phyloP scores from a whole-genome alignment of 108 stramenopile species.

The Cyclotella sp. region DNA sequence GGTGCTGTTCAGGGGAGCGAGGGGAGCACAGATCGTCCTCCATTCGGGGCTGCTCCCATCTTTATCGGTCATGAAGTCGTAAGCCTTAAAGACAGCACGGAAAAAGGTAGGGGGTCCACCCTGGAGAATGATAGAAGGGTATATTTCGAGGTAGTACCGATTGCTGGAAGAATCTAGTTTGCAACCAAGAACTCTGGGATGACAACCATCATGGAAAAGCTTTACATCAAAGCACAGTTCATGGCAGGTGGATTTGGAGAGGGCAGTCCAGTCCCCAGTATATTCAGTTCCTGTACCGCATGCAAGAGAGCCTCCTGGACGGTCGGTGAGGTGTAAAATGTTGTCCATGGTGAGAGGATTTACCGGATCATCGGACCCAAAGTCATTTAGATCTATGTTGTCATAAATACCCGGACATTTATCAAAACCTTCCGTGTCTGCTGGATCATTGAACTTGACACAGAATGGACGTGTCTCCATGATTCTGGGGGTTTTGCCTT shows the following conservation, averaged over 20 bases:
- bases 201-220: not conserved
- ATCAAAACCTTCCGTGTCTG: not conserved
- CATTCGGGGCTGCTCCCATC: constrained; percentile 3
- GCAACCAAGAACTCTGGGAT: not conserved
- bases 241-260: not conserved
- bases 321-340: not conserved
- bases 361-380: not conserved
- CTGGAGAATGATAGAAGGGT: not conserved
- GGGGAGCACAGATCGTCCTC: constrained; percentile 6
- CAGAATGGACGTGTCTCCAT: not conserved
- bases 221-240: constrained; percentile 10
- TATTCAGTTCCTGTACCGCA: not conserved
- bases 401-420: not conserved
- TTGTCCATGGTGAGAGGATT: constrained; percentile 1
- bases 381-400: not conserved
- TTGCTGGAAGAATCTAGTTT: not conserved
- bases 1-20: not conserved
- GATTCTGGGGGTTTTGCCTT: too few species aligned
- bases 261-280: not conserved
- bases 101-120: not conserved
- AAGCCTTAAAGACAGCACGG: not conserved
- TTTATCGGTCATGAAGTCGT: not conserved
- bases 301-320: not conserved
- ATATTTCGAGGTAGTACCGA: not conserved
- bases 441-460: not conserved